A percentile compares a stretch with the other conserved stretches of the same genome.
These are phyloP conservation scores for Conticribra weissflogii DNA, from an alignment of 108 stramenopile species.

Conservation along the genomic window DNA sequence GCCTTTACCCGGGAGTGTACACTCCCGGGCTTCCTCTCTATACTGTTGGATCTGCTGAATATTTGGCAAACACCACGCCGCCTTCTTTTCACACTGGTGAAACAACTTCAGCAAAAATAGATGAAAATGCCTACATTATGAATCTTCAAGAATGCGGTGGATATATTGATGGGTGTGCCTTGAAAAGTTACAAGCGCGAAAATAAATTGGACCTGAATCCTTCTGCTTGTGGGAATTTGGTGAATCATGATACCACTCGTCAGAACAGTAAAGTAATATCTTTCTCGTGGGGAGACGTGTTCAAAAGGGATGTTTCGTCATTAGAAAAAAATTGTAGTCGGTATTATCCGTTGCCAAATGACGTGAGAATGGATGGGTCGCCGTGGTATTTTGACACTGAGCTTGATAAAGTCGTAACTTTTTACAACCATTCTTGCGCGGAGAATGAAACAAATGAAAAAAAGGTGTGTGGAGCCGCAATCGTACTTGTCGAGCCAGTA, in stretches of 20 bases:
- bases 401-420: constrained; percentile 5
- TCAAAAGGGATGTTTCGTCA: not conserved
- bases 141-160: constrained; percentile 44
- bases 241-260: constrained; percentile 46
- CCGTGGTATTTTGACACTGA: constrained; percentile 53
- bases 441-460: not conserved
- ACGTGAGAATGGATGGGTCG: constrained; percentile 37
- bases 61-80: constrained; percentile 25
- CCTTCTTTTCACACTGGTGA: constrained; percentile 10
- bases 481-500: constrained; percentile 22
- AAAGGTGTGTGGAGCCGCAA: constrained; percentile 41
- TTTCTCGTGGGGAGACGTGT: constrained; percentile 49
- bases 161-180: constrained; percentile 45
- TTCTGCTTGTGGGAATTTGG: constrained; percentile 54
- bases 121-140: constrained; percentile 56
- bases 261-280: constrained; percentile 22
- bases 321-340: constrained; percentile 2
- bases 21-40: constrained; percentile 39
- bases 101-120: not conserved
- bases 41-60: not conserved
- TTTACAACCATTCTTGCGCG: constrained; percentile 4
- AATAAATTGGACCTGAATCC: constrained; percentile 41
- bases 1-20: constrained; percentile 59
- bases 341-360: constrained; percentile 39
- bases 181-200: constrained; percentile 14